Evolutionary conservation across 257 asterid species (phyloP).

Genomic region (Solanum medicagineum): DNA sequence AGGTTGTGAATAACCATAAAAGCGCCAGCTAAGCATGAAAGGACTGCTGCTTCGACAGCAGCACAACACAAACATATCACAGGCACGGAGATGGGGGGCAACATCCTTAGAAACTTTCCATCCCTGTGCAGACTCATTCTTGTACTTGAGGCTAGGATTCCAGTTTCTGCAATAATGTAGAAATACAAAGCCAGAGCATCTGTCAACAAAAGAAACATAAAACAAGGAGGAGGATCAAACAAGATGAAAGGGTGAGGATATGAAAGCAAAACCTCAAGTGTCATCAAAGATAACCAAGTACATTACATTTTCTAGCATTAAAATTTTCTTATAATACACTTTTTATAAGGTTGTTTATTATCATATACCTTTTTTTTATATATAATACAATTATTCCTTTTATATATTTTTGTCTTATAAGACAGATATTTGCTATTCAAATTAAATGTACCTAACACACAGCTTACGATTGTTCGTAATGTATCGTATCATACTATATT

Average conservation of each 20-base stretch:
- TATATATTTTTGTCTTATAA: not conserved
- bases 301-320: not conserved
- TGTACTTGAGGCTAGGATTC: not conserved
- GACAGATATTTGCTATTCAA: not conserved
- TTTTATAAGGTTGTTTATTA: not conserved
- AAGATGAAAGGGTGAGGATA: not conserved
- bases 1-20: not conserved
- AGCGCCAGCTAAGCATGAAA: not conserved
- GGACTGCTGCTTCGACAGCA: not conserved
- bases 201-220: not conserved
- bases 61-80: not conserved
- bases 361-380: not conserved
- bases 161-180: not conserved
- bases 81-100: not conserved
- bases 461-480: no score
- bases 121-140: not conserved
- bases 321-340: not conserved
- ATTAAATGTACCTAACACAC: not conserved
- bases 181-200: not conserved
- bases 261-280: not conserved
- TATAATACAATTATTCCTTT: not conserved
- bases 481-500: no score
- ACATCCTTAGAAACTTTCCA: not conserved
- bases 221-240: not conserved
- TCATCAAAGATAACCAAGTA: not conserved